Evolutionary conservation across 345 rosid species (phyloP).

Genomic region (Xanthoceras sorbifolium): DNA sequence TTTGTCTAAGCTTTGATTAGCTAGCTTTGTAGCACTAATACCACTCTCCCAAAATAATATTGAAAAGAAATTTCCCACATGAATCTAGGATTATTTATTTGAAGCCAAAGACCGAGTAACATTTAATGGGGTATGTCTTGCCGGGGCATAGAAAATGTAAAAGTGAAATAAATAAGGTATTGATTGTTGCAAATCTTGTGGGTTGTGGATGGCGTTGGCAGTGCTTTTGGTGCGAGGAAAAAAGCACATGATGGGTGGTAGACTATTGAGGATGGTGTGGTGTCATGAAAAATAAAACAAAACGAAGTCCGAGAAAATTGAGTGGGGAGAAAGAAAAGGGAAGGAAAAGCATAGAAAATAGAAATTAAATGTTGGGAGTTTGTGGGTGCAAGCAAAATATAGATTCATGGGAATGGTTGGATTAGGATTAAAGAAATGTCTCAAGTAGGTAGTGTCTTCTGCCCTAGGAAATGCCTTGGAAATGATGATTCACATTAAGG

Average conservation of each 20-base stretch:
- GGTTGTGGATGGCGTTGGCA: slow-evolving; percentile 33
- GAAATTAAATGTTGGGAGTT: slow-evolving; percentile 18
- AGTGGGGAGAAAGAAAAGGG: slow-evolving; percentile 18
- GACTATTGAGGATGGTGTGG: slow-evolving; percentile 33
- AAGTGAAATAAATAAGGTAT: background rate
- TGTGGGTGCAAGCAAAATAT: slow-evolving; percentile 34
- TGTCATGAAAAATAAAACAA: slow-evolving; percentile 29
- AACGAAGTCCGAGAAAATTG: slow-evolving; percentile 33
- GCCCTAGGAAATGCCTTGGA: slow-evolving; percentile 52
- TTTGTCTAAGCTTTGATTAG: slow-evolving; percentile 15
- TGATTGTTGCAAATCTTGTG: slow-evolving; percentile 18
- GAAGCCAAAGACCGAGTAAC: background rate
- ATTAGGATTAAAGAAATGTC: slow-evolving; percentile 49
- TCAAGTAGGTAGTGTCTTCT: slow-evolving; percentile 39
- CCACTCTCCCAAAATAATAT: slow-evolving; percentile 16
- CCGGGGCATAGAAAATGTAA: background rate
- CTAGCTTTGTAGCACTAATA: slow-evolving; percentile 21
- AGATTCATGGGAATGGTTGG: slow-evolving; percentile 42
- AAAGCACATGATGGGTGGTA: slow-evolving; percentile 31
- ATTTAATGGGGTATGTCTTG: slow-evolving; percentile 9
- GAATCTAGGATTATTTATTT: slow-evolving; percentile 3
- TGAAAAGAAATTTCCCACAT: background rate
- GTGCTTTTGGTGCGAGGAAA: slow-evolving; percentile 41
- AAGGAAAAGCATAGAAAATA: slow-evolving; percentile 10
- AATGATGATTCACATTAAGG: slow-evolving; percentile 36